Evolutionary conservation across 129 eudicot genomes (phyloP).

Genomic region (Sambucus nigra): DNA sequence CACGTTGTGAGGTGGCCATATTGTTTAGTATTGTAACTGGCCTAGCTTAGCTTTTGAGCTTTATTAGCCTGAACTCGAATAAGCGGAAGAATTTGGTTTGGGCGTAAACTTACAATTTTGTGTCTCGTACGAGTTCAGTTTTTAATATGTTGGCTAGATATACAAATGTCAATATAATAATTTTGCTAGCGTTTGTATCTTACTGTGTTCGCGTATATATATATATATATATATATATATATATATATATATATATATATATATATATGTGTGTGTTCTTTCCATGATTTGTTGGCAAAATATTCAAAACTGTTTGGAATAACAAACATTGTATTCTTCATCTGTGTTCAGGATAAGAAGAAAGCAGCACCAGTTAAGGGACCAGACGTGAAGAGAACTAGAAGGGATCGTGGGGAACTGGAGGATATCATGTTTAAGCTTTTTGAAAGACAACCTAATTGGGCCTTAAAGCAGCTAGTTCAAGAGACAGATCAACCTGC

Average conservation of each 20-base stretch:
- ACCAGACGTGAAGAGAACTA: slow-evolving; percentile 74
- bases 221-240: too few relatives aligned
- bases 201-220: too few relatives aligned
- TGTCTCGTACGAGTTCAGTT: too few relatives aligned
- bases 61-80: too few relatives aligned
- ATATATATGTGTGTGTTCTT: not conserved
- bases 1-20: too few relatives aligned
- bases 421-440: slow-evolving; percentile 95
- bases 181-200: not conserved
- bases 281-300: not conserved
- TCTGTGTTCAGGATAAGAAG: slow-evolving; percentile 49
- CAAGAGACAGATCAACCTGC: slow-evolving; percentile 91
- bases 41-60: too few relatives aligned
- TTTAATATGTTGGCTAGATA: too few relatives aligned
- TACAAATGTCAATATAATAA: too few relatives aligned
- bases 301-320: not conserved
- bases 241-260: not conserved
- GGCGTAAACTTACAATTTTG: too few relatives aligned
- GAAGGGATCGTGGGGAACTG: slow-evolving; percentile 90
- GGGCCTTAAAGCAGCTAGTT: slow-evolving; percentile 90
- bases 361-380: slow-evolving; percentile 65
- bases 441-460: slow-evolving; percentile 83
- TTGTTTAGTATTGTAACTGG: too few relatives aligned
- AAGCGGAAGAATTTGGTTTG: too few relatives aligned
- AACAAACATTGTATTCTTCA: not conserved